Evolutionary conservation across 1,284 basidiomycete genomes (phyloP).

Genomic region (Pseudozyma hubeiensis): DNA sequence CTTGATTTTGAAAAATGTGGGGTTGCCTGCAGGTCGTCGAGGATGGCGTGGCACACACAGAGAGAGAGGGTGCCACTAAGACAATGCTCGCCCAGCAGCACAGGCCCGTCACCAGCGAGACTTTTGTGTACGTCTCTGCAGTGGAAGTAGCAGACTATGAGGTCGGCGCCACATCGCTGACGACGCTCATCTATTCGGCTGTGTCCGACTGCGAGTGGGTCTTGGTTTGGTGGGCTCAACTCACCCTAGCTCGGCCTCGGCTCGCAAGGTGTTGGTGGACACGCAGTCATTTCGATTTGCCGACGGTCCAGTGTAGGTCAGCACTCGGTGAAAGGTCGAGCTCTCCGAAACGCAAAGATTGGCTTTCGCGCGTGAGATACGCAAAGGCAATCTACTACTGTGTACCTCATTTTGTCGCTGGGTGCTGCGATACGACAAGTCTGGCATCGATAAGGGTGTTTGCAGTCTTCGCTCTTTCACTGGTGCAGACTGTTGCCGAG

Average conservation of each 20-base stretch:
- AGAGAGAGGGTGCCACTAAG: background rate
- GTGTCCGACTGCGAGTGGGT: too few species aligned
- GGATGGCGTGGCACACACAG: background rate
- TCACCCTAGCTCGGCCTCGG: too few species aligned
- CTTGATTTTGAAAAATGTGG: slow-evolving; percentile 11
- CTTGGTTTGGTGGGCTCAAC: too few species aligned
- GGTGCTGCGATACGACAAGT: too few species aligned
- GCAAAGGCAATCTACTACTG: too few species aligned
- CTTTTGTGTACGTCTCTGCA: background rate
- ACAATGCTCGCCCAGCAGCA: background rate
- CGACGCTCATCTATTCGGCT: too few species aligned
- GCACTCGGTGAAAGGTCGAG: too few species aligned
- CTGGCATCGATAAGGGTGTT: slow-evolving; percentile 12
- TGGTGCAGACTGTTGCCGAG: background rate
- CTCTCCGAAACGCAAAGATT: too few species aligned
- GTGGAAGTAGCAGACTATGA: background rate
- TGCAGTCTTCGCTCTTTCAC: background rate
- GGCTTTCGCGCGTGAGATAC: too few species aligned
- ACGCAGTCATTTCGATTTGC: background rate
- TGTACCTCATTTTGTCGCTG: too few species aligned
- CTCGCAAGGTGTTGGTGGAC: background rate
- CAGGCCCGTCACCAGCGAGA: too few species aligned
- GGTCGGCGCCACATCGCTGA: background rate
- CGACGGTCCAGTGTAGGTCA: too few species aligned
- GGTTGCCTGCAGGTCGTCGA: slow-evolving; percentile 11